Evolutionary conservation across 192 early-diverging fungal species (phyloP), one percentile per base, ranked within the genome.

Genomic region (Entomortierella parvispora): DNA sequence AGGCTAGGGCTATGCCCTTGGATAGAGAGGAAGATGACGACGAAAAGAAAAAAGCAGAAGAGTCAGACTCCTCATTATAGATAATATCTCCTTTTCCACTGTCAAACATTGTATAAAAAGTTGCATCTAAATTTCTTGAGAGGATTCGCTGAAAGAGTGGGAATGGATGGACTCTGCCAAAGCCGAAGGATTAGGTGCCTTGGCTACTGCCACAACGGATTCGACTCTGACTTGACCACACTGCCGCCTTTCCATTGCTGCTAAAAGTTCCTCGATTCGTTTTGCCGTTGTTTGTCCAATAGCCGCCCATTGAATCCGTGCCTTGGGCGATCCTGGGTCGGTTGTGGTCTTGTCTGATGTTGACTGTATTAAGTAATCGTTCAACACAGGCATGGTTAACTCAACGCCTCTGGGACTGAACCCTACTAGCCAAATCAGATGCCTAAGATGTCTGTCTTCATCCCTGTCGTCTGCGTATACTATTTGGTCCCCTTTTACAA

Each of bases 381-480:
- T 31, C 33, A 66, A 10, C 3, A 48, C 29, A 2, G 63, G 44
- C 0, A 53, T 26, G 1, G 63, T 23, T 3, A 76, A 52, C 26
- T 76, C 72, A 17, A 76, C 53, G 20, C 72, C 72, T n/a, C 65
- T 58, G 0, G 72, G 72, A 50, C 72, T 76, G 33, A 76, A 76
- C n/a, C 72, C 72, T 0, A 62, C 65, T 22, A 76, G 37, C 72
- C 72, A 76, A 11, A 67, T 31, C n/a, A 15, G 62, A 50, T 44
- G 6, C 44, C 46, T 55, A n/a, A n/a, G n/a, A n/a, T n/a, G n/a
- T n/a, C n/a, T 65, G 42, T 45, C 37, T 14, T 5, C 31, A 4
- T 10, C 25, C 17, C 17, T 8, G 17, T 0, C 11, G 4, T 26
- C 23, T 12, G 11, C 9, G 12, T 0, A 31, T 31, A 2, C 23